Evolutionary conservation across 2,329 filamentous ascomycete species (phyloP).

Genomic region (Exophiala lecanii-corni): DNA sequence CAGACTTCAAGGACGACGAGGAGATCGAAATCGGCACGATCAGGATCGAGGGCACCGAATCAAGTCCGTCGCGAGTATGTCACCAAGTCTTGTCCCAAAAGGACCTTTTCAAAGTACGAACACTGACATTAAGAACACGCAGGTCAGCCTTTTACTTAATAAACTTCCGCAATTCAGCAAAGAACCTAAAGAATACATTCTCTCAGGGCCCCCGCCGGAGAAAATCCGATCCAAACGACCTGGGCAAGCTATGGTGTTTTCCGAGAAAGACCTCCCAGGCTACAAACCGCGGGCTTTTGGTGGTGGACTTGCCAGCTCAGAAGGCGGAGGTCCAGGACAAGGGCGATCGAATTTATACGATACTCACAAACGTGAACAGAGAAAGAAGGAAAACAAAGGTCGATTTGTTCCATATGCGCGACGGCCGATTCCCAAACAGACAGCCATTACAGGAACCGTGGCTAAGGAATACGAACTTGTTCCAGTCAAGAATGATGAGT

Average conservation of each 20-base stretch:
- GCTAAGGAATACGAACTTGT: constrained; percentile 72
- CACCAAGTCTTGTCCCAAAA: no score
- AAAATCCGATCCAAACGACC: constrained; percentile 45
- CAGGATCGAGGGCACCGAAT: constrained; percentile 53
- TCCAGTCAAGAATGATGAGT: constrained; percentile 67
- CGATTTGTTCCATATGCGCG: constrained; percentile 54
- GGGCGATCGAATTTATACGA: constrained; percentile 44
- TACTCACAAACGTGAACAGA: constrained; percentile 41
- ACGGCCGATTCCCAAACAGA: constrained; percentile 72
- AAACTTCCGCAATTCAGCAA: constrained; percentile 63
- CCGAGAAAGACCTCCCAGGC: constrained; percentile 84
- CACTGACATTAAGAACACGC: constrained; percentile 27
- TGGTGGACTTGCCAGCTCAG: constrained; percentile 35
- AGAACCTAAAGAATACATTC: constrained; percentile 83
- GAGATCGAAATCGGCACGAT: constrained; percentile 78
- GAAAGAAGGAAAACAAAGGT: constrained; percentile 46
- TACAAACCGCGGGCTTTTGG: constrained; percentile 46
- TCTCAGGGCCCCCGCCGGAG: constrained; percentile 62
- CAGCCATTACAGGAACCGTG: constrained; percentile 67
- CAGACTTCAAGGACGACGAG: constrained; percentile 69
- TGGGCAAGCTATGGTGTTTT: constrained; percentile 86
- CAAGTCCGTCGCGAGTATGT: constrained; percentile 45
- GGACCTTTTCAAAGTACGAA: constrained; percentile 19
- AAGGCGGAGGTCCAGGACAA: constrained; percentile 39
- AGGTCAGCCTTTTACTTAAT: constrained; percentile 67